These are phyloP conservation scores for Sporothrix globosa DNA, from an alignment of 2,329 filamentous ascomycete genomes.

Conservation along the genomic window DNA sequence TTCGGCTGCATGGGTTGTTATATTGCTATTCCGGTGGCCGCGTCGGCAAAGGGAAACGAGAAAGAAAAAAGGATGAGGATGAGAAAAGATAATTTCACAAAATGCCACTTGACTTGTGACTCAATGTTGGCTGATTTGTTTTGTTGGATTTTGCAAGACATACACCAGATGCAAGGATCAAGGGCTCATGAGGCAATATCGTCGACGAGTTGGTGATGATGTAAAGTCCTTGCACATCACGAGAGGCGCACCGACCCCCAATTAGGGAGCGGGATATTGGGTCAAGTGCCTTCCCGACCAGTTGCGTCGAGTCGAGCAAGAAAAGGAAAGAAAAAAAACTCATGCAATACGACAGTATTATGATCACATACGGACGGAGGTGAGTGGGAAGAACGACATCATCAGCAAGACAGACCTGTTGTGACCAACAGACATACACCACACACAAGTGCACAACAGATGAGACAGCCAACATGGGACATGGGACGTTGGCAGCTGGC, in stretches of 20 bases:
- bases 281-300: not conserved
- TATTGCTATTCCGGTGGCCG: not conserved
- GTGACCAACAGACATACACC: not conserved
- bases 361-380: not conserved
- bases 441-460: not conserved
- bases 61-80: not conserved
- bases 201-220: not conserved
- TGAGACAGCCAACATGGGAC: not conserved
- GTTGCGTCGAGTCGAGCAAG: too few relatives aligned
- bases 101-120: too few relatives aligned
- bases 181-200: not conserved
- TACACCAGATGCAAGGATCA: not conserved
- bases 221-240: not conserved
- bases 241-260: slow-evolving; percentile 5
- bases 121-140: not conserved
- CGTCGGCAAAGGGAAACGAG: not conserved
- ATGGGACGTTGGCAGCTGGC: not conserved
- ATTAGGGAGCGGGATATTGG: not conserved
- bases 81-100: too few relatives aligned
- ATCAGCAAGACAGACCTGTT: not conserved
- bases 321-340: not conserved
- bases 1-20: not conserved
- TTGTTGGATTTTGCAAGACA: not conserved
- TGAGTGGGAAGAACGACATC: not conserved
- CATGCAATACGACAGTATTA: not conserved